A percentile compares a stretch with the other conserved stretches of the same genome.
phyloP scores from a whole-genome alignment of 2,329 filamentous ascomycete species.

The Periconia sp. region DNA sequence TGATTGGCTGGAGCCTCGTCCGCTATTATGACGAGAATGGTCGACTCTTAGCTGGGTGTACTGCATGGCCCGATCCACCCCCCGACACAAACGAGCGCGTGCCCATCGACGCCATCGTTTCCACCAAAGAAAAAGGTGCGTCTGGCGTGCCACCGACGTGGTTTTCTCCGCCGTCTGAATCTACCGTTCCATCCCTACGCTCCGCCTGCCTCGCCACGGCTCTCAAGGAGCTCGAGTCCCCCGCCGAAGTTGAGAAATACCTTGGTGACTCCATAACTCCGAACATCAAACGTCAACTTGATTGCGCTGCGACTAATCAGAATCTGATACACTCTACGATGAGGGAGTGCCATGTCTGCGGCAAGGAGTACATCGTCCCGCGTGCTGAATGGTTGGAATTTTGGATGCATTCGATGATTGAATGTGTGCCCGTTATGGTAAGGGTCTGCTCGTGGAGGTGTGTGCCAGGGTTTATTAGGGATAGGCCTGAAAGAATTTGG shows the following conservation, averaged over 20 bases:
- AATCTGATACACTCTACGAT: conserved; percentile 13
- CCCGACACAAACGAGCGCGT: neutral
- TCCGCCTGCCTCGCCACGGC: conserved; percentile 10
- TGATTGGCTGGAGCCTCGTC: neutral
- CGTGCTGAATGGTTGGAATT: conserved; percentile 38
- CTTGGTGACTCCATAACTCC: neutral
- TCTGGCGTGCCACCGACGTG: conserved; percentile 18
- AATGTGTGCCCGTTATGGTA: conserved; percentile 24
- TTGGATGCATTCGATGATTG: conserved; percentile 14
- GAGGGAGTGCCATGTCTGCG: conserved; percentile 26
- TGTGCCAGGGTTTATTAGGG: conserved; percentile 22
- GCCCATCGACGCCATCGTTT: conserved; percentile 6
- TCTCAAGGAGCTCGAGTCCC: neutral
- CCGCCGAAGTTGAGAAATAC: neutral
- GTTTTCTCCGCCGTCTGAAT: conserved; percentile 16
- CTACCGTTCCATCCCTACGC: conserved; percentile 16
- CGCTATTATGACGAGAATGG: conserved; percentile 25
- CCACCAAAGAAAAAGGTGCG: conserved; percentile 17
- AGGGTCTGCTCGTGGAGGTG: conserved; percentile 37
- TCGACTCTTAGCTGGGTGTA: conserved; percentile 10
- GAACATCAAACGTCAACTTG: neutral
- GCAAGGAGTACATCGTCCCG: conserved; percentile 27
- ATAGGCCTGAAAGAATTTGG: conserved; percentile 7
- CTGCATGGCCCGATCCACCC: neutral
- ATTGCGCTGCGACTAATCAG: neutral